These are phyloP conservation scores for Mucor circinelloides DNA, from an alignment of 371 early-diverging fungal species.

Conservation along the genomic window DNA sequence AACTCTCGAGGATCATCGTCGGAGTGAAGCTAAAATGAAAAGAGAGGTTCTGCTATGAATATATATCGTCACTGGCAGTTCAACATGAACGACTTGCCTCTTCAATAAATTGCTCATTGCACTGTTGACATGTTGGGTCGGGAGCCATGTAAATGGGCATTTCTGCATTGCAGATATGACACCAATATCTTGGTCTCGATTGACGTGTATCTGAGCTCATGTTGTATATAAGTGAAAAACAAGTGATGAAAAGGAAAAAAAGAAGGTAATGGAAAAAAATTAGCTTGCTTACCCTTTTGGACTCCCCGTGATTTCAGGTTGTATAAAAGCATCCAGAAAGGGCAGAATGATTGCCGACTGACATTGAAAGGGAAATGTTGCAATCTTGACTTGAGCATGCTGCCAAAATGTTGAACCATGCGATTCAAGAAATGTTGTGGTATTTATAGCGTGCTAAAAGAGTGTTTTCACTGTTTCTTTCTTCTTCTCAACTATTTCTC, in stretches of 20 bases:
- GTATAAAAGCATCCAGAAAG: not conserved
- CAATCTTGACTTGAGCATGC: slow-evolving; percentile 4
- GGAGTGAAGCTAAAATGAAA: slow-evolving; percentile 34
- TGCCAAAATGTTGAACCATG: not conserved
- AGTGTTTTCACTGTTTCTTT: not conserved
- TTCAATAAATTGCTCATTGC: slow-evolving; percentile 68
- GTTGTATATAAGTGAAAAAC: not conserved
- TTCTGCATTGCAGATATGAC: slow-evolving; percentile 46
- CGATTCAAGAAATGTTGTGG: not conserved
- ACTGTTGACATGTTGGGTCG: slow-evolving; percentile 66
- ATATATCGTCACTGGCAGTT: not conserved
- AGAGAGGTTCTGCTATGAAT: not conserved
- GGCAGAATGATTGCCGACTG: not conserved
- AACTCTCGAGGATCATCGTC: slow-evolving; percentile 52
- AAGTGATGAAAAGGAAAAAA: not conserved
- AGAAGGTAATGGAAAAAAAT: slow-evolving; percentile 6
- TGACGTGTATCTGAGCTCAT: slow-evolving; percentile 28
- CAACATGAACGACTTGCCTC: slow-evolving; percentile 41
- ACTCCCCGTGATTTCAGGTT: not conserved
- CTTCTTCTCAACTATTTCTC: not conserved
- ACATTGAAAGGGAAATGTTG: not conserved
- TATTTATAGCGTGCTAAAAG: not conserved
- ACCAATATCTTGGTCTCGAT: slow-evolving; percentile 41
- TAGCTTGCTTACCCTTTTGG: not conserved
- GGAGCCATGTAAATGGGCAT: slow-evolving; percentile 52